Base-by-base conservation (phyloP, 371 early-diverging fungal species). In the Gilbertella persicaria region DNA sequence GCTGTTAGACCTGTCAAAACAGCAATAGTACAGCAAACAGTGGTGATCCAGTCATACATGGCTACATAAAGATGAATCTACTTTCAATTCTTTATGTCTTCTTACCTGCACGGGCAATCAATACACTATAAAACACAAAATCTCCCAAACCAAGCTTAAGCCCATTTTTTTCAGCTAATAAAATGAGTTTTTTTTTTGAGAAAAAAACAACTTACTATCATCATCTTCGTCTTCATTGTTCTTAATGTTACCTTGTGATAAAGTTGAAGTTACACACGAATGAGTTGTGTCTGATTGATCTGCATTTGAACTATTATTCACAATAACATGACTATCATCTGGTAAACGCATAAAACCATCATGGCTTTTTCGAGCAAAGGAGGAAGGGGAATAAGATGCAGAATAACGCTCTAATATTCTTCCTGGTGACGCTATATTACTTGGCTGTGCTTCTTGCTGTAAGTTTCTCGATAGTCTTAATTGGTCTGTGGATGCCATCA, bases 101-200 rank as follows among this genome's bases (percentile, higher is more conserved):
- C 46, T 67, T 74, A 86, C 87, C 86, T 64, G 94, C 93, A 48
- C 90, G 69, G 5, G 89, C 89, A 49, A 92, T 80, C 49, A 94
- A 67, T 8, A 94, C 92, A 67, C 87, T 86, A 62, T 92, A 94
- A 61, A 94, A 94, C 8, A 94, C 93, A 78, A 94, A 94, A 60
- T 94, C 94, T 16, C 94, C 94, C 40, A 94, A 62, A 5, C 94
- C 94, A 26, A 94, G 66, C 60, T 93, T 92, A 19, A 94, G 62
- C 10, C 93, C 93, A 12, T 80, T 75, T 43, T 75, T 40, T 51
- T 86, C 88, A 20, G 59, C 80, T 79, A 4, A 70, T 16, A 43
- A 30, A 17, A 35, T 26, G 24, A 24, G 9, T 0, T 26, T n/a
- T 30, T 19, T n/a, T 6, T 2, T 26, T 25, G 6, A 36, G 26